Evolutionary conservation across 2,329 filamentous ascomycete species (phyloP).

Genomic region (Colletotrichum lentis): DNA sequence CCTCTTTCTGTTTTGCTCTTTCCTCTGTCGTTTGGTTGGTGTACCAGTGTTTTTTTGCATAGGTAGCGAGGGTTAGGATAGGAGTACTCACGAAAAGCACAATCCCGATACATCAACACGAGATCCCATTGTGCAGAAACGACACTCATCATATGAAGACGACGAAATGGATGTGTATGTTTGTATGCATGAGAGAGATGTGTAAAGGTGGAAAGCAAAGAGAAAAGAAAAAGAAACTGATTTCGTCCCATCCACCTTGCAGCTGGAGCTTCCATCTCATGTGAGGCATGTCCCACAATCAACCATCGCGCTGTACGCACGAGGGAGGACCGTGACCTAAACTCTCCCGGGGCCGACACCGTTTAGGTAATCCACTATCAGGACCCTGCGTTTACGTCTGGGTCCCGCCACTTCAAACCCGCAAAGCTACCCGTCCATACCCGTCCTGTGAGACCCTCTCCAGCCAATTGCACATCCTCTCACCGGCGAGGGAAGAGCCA

Average conservation of each 20-base stretch:
- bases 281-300: slow-evolving; percentile 4
- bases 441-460: background rate
- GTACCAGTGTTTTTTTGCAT: slow-evolving; percentile 26
- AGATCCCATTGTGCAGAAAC: background rate
- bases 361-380: slow-evolving; percentile 31
- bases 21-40: background rate
- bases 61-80: slow-evolving; percentile 25
- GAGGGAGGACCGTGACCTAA: background rate
- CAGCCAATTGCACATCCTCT: background rate
- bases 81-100: slow-evolving; percentile 3
- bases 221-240: background rate
- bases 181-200: background rate
- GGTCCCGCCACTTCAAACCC: slow-evolving; percentile 19
- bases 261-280: slow-evolving; percentile 15
- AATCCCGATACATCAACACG: background rate
- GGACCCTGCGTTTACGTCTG: background rate
- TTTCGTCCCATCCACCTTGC: background rate
- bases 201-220: background rate
- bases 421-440: background rate
- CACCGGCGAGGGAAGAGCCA: background rate
- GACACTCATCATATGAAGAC: background rate
- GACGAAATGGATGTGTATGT: background rate
- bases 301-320: background rate
- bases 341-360: background rate
- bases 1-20: background rate